Percentiles rank a stretch among this genome's conserved stretches.
Evolutionary conservation across 257 asterid genomes (phyloP).

Genomic region (Jasminum sambac): DNA sequence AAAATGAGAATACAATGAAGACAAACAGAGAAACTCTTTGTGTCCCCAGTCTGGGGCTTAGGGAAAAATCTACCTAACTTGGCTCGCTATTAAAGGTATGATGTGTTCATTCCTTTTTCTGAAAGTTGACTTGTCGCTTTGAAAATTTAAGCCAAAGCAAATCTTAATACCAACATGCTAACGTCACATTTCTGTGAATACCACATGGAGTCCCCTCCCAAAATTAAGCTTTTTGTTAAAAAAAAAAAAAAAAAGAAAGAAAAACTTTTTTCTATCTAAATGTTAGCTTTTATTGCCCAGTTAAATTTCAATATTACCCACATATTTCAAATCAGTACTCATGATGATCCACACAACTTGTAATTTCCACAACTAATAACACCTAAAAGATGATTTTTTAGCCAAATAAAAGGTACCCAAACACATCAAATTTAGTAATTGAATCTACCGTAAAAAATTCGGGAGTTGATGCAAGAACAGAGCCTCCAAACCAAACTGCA

Average conservation of each 20-base stretch:
- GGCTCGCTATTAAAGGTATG: not conserved
- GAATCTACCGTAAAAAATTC: constrained; percentile 76
- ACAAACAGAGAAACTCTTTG: too few relatives aligned
- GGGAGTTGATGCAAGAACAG: constrained; percentile 93
- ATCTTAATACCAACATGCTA: not conserved
- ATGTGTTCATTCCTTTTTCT: not conserved
- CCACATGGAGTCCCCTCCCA: not conserved
- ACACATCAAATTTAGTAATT: not conserved
- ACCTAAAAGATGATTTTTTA: constrained; percentile 11
- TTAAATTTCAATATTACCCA: too few relatives aligned
- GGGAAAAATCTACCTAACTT: not conserved
- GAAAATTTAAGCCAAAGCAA: not conserved
- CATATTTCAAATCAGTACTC: too few relatives aligned
- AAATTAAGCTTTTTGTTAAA: not conserved
- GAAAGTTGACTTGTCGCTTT: not conserved
- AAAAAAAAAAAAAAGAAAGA: too few relatives aligned
- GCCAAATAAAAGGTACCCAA: too few relatives aligned
- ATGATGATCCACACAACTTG: too few relatives aligned
- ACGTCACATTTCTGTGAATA: not conserved
- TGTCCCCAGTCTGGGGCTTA: not conserved
- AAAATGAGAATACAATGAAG: too few relatives aligned
- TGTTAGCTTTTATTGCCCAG: too few relatives aligned
- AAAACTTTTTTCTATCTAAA: too few relatives aligned
- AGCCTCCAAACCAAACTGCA: constrained; percentile 99
- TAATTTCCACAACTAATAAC: not conserved